phyloP scores from a whole-genome alignment of 148 eudicot species.

The Fagopyrum homotropicum region DNA sequence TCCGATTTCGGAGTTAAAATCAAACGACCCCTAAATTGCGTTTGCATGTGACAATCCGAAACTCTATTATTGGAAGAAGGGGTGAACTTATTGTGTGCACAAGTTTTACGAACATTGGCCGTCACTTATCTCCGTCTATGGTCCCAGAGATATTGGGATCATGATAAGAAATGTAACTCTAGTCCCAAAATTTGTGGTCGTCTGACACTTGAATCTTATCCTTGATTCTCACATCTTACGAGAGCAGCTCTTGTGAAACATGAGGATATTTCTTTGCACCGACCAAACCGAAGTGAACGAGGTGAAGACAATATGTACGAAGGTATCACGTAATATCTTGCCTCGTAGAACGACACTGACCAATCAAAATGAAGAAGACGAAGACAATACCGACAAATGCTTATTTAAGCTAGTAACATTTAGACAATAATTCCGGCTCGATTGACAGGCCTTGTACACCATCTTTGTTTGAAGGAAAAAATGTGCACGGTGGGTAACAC shows the following conservation, averaged over 20 bases:
- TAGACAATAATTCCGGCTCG: no score
- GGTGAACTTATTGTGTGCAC: not conserved
- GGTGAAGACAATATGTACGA: no score
- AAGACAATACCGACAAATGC: not conserved
- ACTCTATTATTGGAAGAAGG: no score
- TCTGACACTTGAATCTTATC: not conserved
- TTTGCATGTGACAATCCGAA: no score
- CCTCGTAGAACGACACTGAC: no score
- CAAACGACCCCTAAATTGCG: no score
- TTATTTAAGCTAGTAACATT: no score
- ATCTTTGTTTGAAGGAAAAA: not conserved
- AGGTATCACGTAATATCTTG: no score
- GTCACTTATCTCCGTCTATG: not conserved
- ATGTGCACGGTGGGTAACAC: not conserved
- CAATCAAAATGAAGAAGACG: no score
- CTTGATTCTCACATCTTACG: not conserved
- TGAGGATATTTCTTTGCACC: not conserved
- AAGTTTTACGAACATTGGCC: not conserved
- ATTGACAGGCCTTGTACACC: no score
- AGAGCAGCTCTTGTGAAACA: not conserved
- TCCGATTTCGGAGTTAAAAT: no score
- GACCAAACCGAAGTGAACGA: not conserved
- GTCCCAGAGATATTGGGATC: not conserved
- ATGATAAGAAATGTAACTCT: not conserved
- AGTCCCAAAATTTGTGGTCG: not conserved